Conservation (phyloP, 2,329 filamentous ascomycete species). For the Arthrobotrys sphaeroides region DNA sequence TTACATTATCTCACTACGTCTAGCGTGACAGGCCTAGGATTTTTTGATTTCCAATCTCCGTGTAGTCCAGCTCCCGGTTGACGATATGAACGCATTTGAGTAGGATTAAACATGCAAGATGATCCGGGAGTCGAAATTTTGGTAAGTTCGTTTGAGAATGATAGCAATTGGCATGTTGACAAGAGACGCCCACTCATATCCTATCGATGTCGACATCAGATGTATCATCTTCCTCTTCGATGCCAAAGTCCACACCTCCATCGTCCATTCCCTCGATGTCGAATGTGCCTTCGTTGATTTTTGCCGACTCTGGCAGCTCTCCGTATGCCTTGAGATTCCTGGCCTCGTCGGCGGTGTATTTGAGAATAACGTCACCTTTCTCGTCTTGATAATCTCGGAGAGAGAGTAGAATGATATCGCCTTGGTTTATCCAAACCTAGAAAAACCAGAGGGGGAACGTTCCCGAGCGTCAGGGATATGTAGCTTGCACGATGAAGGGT, state of each 20-base stretch:
- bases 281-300: slow-evolving; percentile 99
- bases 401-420: slow-evolving; percentile 88
- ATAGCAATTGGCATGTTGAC: no score
- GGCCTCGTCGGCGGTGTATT: slow-evolving; percentile 96
- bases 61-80: not conserved
- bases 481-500: not conserved
- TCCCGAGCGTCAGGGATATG: not conserved
- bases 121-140: no score
- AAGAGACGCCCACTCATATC: slow-evolving; percentile 33
- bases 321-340: slow-evolving; percentile 95
- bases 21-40: no score
- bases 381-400: slow-evolving; percentile 93
- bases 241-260: slow-evolving; percentile 98
- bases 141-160: no score
- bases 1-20: not conserved
- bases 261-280: slow-evolving; percentile 84
- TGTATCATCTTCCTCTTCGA: slow-evolving; percentile 77
- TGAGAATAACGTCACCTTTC: slow-evolving; percentile 92
- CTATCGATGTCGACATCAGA: slow-evolving; percentile 76
- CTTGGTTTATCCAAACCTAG: slow-evolving; percentile 95
- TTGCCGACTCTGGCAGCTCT: slow-evolving; percentile 94
- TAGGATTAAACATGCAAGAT: not conserved
- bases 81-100: not conserved
- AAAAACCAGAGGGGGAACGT: not conserved
- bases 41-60: no score